phyloP scores from a whole-genome alignment of 2,329 filamentous ascomycete species.

The Fusarium veterinarium region DNA sequence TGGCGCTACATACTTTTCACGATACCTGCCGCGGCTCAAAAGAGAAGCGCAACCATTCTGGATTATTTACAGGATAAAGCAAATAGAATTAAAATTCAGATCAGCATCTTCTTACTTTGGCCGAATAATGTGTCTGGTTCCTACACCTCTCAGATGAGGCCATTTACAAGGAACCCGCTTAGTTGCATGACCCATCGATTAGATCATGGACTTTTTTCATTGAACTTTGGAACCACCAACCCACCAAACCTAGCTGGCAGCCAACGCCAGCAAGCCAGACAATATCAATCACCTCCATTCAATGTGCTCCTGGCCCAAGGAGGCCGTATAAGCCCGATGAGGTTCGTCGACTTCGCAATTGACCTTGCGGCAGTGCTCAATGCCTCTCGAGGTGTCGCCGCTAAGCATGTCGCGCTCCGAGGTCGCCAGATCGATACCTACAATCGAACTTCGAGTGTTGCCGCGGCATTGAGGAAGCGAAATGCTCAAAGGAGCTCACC shows the following conservation, averaged over 20 bases:
- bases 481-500: constrained; percentile 16
- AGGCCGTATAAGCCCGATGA: constrained; percentile 56
- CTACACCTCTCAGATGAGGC: neutral
- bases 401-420: constrained; percentile 70
- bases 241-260: constrained; percentile 32
- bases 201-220: constrained; percentile 42
- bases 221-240: constrained; percentile 17
- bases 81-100: neutral
- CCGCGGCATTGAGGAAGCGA: constrained; percentile 49
- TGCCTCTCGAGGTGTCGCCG: constrained; percentile 75
- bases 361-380: constrained; percentile 77
- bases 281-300: constrained; percentile 14
- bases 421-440: constrained; percentile 65
- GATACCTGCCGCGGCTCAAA: neutral
- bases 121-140: neutral
- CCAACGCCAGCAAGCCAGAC: constrained; percentile 33
- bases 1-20: neutral
- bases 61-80: neutral
- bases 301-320: constrained; percentile 40
- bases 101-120: neutral
- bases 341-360: constrained; percentile 72
- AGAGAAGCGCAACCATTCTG: neutral
- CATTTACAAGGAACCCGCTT: constrained; percentile 38
- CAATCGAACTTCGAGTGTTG: constrained; percentile 58
- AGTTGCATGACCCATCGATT: constrained; percentile 47